Evolutionary conservation across 2,329 filamentous ascomycete species (phyloP).

Genomic region (Alternaria gansuensis): DNA sequence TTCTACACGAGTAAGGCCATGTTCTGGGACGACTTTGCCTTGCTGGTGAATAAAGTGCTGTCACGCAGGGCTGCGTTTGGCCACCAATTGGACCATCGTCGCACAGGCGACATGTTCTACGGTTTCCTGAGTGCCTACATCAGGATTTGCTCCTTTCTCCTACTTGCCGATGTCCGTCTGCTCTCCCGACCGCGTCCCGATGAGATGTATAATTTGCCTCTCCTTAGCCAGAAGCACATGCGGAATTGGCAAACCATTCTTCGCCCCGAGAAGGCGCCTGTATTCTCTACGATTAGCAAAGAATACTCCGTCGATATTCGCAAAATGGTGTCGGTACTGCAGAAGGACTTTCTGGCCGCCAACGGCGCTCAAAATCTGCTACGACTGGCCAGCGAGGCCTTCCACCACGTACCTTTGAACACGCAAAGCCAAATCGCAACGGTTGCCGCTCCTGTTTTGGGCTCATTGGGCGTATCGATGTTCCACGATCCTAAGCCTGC

Average conservation of each 20-base stretch:
- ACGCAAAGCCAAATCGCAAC: slow-evolving; percentile 32
- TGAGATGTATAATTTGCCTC: slow-evolving; percentile 26
- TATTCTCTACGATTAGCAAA: slow-evolving; percentile 42
- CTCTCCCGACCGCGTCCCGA: slow-evolving; percentile 30
- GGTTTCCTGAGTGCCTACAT: slow-evolving; percentile 44
- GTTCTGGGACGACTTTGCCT: slow-evolving; percentile 50
- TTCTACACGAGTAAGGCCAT: slow-evolving; percentile 41
- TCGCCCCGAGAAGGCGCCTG: slow-evolving; percentile 33
- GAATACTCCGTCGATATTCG: slow-evolving; percentile 37
- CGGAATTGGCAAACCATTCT: slow-evolving; percentile 37
- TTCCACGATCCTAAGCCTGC: slow-evolving; percentile 20
- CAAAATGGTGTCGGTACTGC: slow-evolving; percentile 32
- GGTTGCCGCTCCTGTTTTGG: slow-evolving; percentile 31
- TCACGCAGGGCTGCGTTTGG: slow-evolving; percentile 43
- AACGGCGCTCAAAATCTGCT: slow-evolving; percentile 41
- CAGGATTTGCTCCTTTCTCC: slow-evolving; percentile 36
- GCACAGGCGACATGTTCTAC: slow-evolving; percentile 39
- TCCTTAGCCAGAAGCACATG: slow-evolving; percentile 46
- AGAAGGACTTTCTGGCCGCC: slow-evolving; percentile 37
- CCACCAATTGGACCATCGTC: slow-evolving; percentile 36
- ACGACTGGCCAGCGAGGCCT: slow-evolving; percentile 32
- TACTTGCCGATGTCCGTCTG: slow-evolving; percentile 38
- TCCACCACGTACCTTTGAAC: slow-evolving; percentile 29
- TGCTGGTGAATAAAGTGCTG: slow-evolving; percentile 41
- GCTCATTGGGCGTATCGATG: slow-evolving; percentile 37